Conservation (phyloP, 2,329 filamentous ascomycete genomes). For the Colletotrichum acutatum region DNA sequence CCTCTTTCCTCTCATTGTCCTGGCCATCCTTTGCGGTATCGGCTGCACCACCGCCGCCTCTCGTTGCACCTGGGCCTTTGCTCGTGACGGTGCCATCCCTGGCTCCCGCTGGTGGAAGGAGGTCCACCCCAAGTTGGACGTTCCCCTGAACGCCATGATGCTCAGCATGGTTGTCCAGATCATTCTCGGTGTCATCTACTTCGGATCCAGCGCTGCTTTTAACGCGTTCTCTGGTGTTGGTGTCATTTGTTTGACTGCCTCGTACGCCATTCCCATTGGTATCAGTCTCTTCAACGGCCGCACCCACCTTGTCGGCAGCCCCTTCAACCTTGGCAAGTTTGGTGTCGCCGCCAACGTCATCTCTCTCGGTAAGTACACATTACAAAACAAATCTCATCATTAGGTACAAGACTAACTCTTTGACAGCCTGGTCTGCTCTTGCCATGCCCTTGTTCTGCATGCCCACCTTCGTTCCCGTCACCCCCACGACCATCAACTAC, state of each 20-base stretch:
- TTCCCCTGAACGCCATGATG: slow-evolving; percentile 79
- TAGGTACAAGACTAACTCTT: slow-evolving; percentile 39
- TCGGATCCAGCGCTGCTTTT: slow-evolving; percentile 76
- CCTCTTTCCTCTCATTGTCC: slow-evolving; percentile 72
- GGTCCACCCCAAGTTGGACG: slow-evolving; percentile 70
- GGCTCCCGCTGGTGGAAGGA: slow-evolving; percentile 69
- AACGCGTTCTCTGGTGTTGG: slow-evolving; percentile 78
- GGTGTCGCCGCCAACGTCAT: slow-evolving; percentile 72
- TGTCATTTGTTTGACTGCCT: slow-evolving; percentile 75
- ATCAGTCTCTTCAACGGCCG: slow-evolving; percentile 72
- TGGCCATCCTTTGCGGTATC: slow-evolving; percentile 74
- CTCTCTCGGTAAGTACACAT: slow-evolving; percentile 64
- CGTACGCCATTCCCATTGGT: slow-evolving; percentile 75
- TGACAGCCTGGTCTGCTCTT: slow-evolving; percentile 72
- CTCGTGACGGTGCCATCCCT: slow-evolving; percentile 76
- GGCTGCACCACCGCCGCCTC: slow-evolving; percentile 77
- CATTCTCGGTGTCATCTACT: slow-evolving; percentile 73
- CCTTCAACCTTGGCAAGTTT: slow-evolving; percentile 71
- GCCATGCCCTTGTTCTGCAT: slow-evolving; percentile 81
- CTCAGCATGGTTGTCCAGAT: slow-evolving; percentile 74
- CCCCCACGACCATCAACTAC: slow-evolving; percentile 74
- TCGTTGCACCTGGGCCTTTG: slow-evolving; percentile 76
- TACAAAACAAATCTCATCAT: slow-evolving; percentile 20
- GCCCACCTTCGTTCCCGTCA: slow-evolving; percentile 72
- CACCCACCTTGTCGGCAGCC: slow-evolving; percentile 64